phyloP scores from a whole-genome alignment of 805 yeast species.

The Saturnispora serradocipensis region DNA sequence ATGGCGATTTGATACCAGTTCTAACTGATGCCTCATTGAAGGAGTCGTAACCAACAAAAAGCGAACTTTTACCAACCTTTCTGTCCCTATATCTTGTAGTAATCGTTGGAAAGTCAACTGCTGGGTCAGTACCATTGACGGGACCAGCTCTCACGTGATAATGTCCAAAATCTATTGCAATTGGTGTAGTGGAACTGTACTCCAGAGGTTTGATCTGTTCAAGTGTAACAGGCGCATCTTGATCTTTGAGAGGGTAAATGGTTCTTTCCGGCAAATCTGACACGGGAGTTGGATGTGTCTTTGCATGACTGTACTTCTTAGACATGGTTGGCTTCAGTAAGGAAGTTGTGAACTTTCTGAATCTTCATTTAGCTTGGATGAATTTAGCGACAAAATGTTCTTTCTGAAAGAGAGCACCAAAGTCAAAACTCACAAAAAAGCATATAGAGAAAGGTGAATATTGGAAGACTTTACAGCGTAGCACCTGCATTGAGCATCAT shows the following conservation, averaged over 20 bases:
- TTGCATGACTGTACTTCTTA: conserved; percentile 4
- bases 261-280: not conserved
- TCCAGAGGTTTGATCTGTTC: conserved; percentile 1
- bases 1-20: conserved; percentile 67
- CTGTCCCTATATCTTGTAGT: conserved; percentile 75
- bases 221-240: not conserved
- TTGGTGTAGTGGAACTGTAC: conserved; percentile 54
- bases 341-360: not conserved
- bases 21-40: conserved; percentile 60
- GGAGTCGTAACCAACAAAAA: conserved; percentile 78
- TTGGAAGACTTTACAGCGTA: not conserved
- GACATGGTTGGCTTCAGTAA: not conserved
- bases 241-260: conserved; percentile 2
- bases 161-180: conserved; percentile 83
- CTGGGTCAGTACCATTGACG: conserved; percentile 37
- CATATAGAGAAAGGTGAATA: not conserved
- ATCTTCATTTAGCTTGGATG: not conserved
- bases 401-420: not conserved
- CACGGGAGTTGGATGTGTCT: conserved; percentile 6
- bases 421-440: not conserved
- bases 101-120: conserved; percentile 58
- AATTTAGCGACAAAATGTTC: conserved; percentile 1
- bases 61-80: conserved; percentile 47
- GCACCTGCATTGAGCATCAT: no score
- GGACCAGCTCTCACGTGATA: conserved; percentile 51